Conservation (phyloP, 1,139 yeast genomes). For the Eremothecium gossypii region DNA sequence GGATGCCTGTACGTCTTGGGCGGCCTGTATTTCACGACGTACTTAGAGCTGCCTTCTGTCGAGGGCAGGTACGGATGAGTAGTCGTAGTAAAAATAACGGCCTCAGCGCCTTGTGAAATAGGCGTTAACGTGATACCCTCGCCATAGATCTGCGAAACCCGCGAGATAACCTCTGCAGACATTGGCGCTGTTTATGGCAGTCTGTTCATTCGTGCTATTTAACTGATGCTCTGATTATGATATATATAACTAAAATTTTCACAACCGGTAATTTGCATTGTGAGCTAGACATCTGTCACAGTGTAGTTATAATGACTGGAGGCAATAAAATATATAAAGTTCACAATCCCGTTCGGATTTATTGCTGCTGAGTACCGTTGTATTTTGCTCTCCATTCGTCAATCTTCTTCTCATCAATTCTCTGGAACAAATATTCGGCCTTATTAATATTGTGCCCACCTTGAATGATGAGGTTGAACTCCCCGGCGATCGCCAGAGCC, state of each 20-base stretch:
- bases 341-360: no score
- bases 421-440: constrained; percentile 81
- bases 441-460: constrained; percentile 85
- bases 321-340: no score
- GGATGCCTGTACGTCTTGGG: constrained; percentile 86
- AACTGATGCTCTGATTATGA: no score
- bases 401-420: constrained; percentile 84
- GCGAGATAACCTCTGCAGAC: constrained; percentile 31
- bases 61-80: constrained; percentile 58
- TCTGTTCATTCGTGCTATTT: no score
- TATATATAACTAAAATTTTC: no score
- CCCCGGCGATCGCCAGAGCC: constrained; percentile 63
- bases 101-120: constrained; percentile 94
- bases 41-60: constrained; percentile 21
- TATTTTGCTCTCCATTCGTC: constrained; percentile 80
- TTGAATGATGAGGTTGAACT: constrained; percentile 56
- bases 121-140: constrained; percentile 42
- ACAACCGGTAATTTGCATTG: no score
- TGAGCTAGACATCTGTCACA: no score
- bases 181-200: constrained; percentile 11
- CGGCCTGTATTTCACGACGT: constrained; percentile 79
- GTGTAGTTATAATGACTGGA: no score
- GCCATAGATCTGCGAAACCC: constrained; percentile 36
- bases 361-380: constrained; percentile 49
- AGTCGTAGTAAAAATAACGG: constrained; percentile 59